These are phyloP conservation scores for Rhynchospora tenuis DNA, from an alignment of 176 grass and related monocot species.

Conservation along the genomic window DNA sequence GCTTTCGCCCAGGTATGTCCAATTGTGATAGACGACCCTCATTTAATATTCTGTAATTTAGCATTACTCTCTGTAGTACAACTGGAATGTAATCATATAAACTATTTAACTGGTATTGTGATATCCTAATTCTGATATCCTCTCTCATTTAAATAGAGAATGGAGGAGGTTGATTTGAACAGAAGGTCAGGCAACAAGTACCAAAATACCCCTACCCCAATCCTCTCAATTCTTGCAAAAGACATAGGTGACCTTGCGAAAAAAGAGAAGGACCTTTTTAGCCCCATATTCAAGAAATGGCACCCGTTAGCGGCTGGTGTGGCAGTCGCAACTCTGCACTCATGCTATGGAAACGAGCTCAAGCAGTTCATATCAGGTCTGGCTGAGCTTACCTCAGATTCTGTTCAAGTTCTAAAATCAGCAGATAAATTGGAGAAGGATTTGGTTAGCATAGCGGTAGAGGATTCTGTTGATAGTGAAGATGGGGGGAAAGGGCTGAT, in stretches of 20 bases:
- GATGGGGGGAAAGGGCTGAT: constrained; percentile 97
- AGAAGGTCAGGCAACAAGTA: constrained; percentile 52
- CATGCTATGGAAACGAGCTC: constrained; percentile 91
- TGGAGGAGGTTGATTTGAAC: constrained; percentile 97
- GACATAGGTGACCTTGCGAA: constrained; percentile 82
- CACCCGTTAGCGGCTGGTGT: constrained; percentile 94
- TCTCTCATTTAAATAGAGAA: constrained; percentile 51
- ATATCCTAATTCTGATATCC: neutral
- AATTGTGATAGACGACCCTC: neutral
- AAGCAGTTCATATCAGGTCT: constrained; percentile 86
- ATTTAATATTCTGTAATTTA: neutral
- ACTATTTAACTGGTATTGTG: neutral
- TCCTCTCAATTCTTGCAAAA: constrained; percentile 87
- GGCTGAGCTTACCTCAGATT: constrained; percentile 73
- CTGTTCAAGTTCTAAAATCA: constrained; percentile 88
- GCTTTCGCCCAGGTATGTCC: constrained; percentile 91
- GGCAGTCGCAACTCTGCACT: constrained; percentile 95
- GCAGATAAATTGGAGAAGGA: constrained; percentile 96
- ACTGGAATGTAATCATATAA: neutral
- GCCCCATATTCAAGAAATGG: constrained; percentile 84
- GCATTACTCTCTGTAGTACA: neutral
- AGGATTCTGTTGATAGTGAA: constrained; percentile 98
- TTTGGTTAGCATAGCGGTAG: constrained; percentile 92
- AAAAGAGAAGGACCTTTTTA: constrained; percentile 97
- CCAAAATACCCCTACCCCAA: constrained; percentile 43